Evolutionary conservation across 1,284 basidiomycete species (phyloP).

Genomic region (Cystobasidiaceae sp.): DNA sequence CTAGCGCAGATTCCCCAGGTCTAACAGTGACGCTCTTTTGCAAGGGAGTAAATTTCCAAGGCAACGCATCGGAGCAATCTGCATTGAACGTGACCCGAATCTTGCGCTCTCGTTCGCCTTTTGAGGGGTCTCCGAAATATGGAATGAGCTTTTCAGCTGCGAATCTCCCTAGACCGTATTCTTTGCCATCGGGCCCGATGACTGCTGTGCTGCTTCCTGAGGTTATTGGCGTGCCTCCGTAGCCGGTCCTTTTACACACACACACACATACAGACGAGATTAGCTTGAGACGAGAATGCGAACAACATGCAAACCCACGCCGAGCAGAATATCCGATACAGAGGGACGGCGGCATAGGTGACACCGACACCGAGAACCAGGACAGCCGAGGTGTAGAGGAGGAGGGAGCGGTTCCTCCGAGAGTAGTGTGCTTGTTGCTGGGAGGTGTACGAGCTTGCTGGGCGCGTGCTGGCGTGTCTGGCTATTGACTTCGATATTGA

Average conservation of each 20-base stretch:
- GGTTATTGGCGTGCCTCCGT: constrained; percentile 88
- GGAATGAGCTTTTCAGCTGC: constrained; percentile 56
- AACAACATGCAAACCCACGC: constrained; percentile 51
- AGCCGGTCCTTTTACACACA: constrained; percentile 61
- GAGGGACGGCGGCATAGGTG: constrained; percentile 92
- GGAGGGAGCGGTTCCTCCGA: constrained; percentile 23
- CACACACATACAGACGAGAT: neutral
- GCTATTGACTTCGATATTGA: too few species aligned
- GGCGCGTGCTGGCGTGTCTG: too few species aligned
- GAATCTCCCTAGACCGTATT: constrained; percentile 32
- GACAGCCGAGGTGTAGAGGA: constrained; percentile 40
- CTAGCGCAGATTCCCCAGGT: constrained; percentile 91
- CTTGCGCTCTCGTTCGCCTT: constrained; percentile 51
- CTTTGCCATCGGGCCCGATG: neutral
- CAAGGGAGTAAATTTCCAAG: constrained; percentile 88
- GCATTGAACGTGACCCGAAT: constrained; percentile 97
- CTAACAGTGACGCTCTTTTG: constrained; percentile 86
- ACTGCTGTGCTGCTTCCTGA: neutral
- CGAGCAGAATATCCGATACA: constrained; percentile 96
- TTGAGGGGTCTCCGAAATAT: constrained; percentile 54
- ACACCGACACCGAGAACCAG: constrained; percentile 74
- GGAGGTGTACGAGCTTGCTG: too few species aligned
- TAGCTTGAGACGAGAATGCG: neutral
- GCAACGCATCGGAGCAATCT: constrained; percentile 77
- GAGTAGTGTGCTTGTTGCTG: constrained; percentile 20